Percentiles rank a stretch among this genome's conserved stretches.
Evolutionary conservation across 2,329 filamentous ascomycete species (phyloP).

Genomic region (Penicillium sp.): DNA sequence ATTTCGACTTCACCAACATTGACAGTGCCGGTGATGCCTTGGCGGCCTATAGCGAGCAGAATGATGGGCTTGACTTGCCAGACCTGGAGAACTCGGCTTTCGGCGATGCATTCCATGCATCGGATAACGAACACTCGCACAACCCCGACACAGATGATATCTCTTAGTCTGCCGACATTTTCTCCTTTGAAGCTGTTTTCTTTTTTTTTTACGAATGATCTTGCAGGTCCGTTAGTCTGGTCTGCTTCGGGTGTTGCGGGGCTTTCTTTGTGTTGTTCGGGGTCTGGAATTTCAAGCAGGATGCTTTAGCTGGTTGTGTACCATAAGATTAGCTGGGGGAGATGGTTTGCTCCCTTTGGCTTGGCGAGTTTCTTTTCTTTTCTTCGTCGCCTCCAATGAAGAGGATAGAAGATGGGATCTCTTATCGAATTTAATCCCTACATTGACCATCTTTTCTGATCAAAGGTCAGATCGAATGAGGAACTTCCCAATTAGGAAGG

Average conservation of each 20-base stretch:
- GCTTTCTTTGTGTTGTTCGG: conserved; percentile 3
- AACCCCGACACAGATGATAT: conserved; percentile 44
- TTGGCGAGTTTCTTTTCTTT: background rate
- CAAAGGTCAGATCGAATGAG: background rate
- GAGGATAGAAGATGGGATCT: conserved; percentile 5
- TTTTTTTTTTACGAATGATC: conserved; percentile 13
- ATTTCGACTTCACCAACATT: conserved; percentile 50
- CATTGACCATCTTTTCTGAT: background rate
- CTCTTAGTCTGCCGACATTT: conserved; percentile 24
- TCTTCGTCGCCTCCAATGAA: background rate
- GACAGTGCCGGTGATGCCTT: conserved; percentile 72
- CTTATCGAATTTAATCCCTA: conserved; percentile 1
- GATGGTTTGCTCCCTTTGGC: background rate
- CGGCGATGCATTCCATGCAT: conserved; percentile 74
- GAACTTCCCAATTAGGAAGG: conserved; percentile 6
- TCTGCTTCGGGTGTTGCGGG: conserved; percentile 7
- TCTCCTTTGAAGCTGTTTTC: conserved; percentile 15
- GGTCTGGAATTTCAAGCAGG: conserved; percentile 6
- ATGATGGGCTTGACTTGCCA: conserved; percentile 53
- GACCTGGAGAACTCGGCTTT: conserved; percentile 79
- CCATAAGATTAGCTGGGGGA: conserved; percentile 1
- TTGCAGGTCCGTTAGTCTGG: background rate
- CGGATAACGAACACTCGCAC: conserved; percentile 47
- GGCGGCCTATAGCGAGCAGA: conserved; percentile 63
- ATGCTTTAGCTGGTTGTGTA: conserved; percentile 9